Evolutionary conservation across 2,329 filamentous ascomycete species (phyloP).

Genomic region (Rhynchosporium agropyri): DNA sequence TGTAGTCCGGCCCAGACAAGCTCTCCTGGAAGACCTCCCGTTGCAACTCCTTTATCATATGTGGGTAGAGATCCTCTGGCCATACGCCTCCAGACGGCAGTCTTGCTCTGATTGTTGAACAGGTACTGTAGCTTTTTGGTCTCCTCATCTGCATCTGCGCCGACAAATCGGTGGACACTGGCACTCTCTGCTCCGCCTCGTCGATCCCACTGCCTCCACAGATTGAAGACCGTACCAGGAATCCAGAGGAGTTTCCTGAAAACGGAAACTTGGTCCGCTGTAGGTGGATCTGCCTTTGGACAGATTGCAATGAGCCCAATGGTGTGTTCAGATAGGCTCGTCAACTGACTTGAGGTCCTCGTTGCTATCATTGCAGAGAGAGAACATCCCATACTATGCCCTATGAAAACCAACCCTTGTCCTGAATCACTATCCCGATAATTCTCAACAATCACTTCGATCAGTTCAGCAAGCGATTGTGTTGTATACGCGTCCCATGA

Average conservation of each 20-base stretch:
- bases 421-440: slow-evolving; percentile 65
- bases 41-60: slow-evolving; percentile 55
- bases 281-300: slow-evolving; percentile 68
- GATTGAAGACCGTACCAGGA: slow-evolving; percentile 72
- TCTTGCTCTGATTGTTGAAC: slow-evolving; percentile 82
- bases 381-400: slow-evolving; percentile 88
- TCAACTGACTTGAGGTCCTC: slow-evolving; percentile 52
- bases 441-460: slow-evolving; percentile 73
- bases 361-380: slow-evolving; percentile 71
- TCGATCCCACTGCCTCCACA: slow-evolving; percentile 78
- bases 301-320: slow-evolving; percentile 80
- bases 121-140: slow-evolving; percentile 68
- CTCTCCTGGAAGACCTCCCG: slow-evolving; percentile 68
- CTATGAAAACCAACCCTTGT: slow-evolving; percentile 79
- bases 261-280: slow-evolving; percentile 52
- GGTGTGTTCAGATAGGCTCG: slow-evolving; percentile 63
- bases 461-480: slow-evolving; percentile 72
- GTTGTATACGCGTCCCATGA: slow-evolving; percentile 79
- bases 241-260: slow-evolving; percentile 65
- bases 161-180: slow-evolving; percentile 79
- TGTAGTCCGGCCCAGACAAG: slow-evolving; percentile 73
- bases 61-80: slow-evolving; percentile 69
- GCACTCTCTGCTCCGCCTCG: slow-evolving; percentile 75
- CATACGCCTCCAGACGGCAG: slow-evolving; percentile 82
- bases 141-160: slow-evolving; percentile 64